Base-by-base conservation (phyloP, 208 protist genomes). In the Wallacemonas sp. region DNA sequence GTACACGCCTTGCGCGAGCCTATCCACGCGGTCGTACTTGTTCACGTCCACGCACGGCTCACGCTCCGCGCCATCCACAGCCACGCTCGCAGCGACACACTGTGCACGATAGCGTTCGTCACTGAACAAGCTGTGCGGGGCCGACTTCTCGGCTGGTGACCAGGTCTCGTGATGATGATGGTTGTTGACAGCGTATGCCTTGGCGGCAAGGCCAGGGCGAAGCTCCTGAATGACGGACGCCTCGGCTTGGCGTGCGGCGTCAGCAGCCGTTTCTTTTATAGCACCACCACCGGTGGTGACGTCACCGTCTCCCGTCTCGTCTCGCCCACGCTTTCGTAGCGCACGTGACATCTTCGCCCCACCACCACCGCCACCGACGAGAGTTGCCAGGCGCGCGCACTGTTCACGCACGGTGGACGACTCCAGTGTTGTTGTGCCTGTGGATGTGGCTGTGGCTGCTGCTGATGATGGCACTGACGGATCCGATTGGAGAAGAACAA, bases 1-100 rank as follows among this genome's bases (percentile, higher is more conserved):
- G 63, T 96, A 96, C 33, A 94, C 90, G 26, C 90, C 90, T 38
- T 90, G 75, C 1, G 85, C 83, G 55, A 93, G 81, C 26, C 65
- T 61, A 12, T 64, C 64, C 1, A 81, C 63, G 23, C 74, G 78
- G 2, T 64, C 49, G 74, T 92, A 96, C 39, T 74, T 61, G n/a
- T 91, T 65, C 21, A 92, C 80, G 23, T 84, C 80, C 3, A 75
- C 75, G 66, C 90, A 92, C 26, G 81, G 58, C 23, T 62, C 54
- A 14, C 66, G 78, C n/a, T 21, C 16, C 0, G 58, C 52, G 4
- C 82, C 80, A 19, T 67, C 71, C 9, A 89, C 78, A 4, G 78
- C 62, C 29, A 92, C 64, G 2, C 36, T 43, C 19, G 74, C 63
- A 5, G 36, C 21, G 17, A 61, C 57, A 21, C 72, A 78, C 23